Evolutionary conservation across 257 asterid species (phyloP).

Genomic region (Paulownia fortunei): DNA sequence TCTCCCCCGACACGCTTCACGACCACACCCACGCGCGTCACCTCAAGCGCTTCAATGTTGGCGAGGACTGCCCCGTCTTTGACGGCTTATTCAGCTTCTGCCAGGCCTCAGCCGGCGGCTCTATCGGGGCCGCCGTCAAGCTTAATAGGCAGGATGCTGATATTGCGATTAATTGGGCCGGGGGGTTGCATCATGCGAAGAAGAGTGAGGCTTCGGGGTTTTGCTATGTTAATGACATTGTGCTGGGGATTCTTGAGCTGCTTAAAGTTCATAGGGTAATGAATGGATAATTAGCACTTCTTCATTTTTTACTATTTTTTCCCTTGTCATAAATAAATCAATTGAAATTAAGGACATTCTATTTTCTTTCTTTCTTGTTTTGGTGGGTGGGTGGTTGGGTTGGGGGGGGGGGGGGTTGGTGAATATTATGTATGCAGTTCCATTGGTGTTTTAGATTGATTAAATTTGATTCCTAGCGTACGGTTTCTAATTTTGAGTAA

Average conservation of each 20-base stretch:
- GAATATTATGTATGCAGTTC: neutral
- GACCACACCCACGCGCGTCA: constrained; percentile 57
- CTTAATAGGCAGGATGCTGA: constrained; percentile 74
- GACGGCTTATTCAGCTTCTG: constrained; percentile 70
- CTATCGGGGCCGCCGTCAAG: constrained; percentile 85
- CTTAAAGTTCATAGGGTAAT: constrained; percentile 73
- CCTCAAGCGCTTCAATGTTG: constrained; percentile 69
- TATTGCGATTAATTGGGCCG: constrained; percentile 94
- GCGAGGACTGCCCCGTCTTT: constrained; percentile 74
- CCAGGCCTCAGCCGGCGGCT: constrained; percentile 86
- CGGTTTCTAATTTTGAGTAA: neutral
- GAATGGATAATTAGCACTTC: neutral
- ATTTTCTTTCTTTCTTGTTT: neutral
- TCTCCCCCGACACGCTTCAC: constrained; percentile 57
- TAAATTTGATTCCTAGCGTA: neutral
- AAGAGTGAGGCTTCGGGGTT: constrained; percentile 84
- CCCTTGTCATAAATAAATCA: neutral
- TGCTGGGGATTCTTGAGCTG: constrained; percentile 79
- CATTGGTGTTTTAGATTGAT: neutral
- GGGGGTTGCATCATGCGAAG: constrained; percentile 92
- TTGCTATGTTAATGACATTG: constrained; percentile 85
- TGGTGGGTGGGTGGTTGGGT: no score
- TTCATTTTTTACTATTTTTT: neutral
- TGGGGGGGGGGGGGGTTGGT: no score
- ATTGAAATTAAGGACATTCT: neutral